A percentile compares a stretch with the other conserved stretches of the same genome.
phyloP scores from a whole-genome alignment of 768 basidiomycete genomes.

The Lentinula detonsa region DNA sequence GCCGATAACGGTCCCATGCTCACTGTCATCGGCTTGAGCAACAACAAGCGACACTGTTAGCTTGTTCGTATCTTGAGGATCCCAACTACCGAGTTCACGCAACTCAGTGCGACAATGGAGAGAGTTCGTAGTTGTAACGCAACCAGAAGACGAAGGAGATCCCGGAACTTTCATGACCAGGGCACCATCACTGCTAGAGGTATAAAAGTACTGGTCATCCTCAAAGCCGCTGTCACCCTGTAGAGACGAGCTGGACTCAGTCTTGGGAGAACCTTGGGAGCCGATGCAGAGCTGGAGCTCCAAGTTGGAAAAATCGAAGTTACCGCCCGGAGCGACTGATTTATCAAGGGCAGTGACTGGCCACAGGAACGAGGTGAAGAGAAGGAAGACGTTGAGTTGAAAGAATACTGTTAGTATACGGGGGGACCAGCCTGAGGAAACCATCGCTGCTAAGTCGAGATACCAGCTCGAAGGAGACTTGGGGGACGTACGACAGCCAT shows the following conservation, averaged over 20 bases:
- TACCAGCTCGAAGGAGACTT: neutral
- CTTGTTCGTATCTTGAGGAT: neutral
- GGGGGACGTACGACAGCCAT: neutral
- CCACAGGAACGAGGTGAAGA: neutral
- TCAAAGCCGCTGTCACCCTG: neutral
- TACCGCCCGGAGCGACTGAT: neutral
- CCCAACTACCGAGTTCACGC: conserved; percentile 1
- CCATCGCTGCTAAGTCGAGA: neutral
- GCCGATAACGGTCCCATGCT: conserved; percentile 5
- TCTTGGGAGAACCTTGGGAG: neutral
- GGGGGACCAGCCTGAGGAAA: neutral
- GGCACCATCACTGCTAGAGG: conserved; percentile 2
- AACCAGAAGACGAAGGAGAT: neutral
- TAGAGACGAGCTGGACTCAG: neutral
- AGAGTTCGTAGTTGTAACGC: conserved; percentile 1
- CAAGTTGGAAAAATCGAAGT: conserved; percentile 5
- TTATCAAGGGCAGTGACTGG: neutral
- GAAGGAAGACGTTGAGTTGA: neutral
- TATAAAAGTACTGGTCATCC: neutral
- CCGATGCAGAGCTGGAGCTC: conserved; percentile 3
- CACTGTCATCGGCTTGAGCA: neutral
- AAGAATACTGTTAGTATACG: neutral
- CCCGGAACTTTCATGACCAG: conserved; percentile 6
- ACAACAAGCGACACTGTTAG: neutral
- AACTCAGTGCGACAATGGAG: conserved; percentile 5